phyloP scores from a whole-genome alignment of 164 flowering plant species.

The Malania oleifera region DNA sequence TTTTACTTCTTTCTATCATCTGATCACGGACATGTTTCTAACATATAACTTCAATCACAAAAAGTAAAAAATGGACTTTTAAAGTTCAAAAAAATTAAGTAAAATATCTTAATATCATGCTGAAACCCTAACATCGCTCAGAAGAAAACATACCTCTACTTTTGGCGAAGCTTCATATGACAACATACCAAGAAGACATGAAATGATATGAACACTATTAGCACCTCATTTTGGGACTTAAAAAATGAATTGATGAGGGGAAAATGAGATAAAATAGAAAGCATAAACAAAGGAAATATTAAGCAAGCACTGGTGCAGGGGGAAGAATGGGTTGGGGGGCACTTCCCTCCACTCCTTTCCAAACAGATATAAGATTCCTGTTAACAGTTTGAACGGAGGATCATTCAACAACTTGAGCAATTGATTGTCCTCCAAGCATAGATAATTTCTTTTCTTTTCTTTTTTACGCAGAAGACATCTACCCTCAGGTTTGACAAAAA shows the following conservation, averaged over 20 bases:
- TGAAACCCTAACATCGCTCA: constrained; percentile 1
- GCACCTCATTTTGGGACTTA: not conserved
- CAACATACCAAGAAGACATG: constrained; percentile 20
- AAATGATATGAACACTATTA: constrained; percentile 16
- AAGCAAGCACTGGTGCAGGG: not conserved
- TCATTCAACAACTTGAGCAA: no score
- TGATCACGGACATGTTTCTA: no score
- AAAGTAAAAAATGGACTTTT: not conserved
- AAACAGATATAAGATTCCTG: no score
- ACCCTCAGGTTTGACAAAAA: no score
- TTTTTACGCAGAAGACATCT: no score
- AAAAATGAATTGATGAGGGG: not conserved
- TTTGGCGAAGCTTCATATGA: constrained; percentile 67
- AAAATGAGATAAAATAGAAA: not conserved
- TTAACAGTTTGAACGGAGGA: no score
- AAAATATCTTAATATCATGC: not conserved
- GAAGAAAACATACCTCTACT: constrained; percentile 58
- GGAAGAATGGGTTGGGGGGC: no score
- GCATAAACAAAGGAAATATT: not conserved
- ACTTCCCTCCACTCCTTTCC: no score
- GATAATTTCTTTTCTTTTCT: no score
- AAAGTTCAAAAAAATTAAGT: not conserved
- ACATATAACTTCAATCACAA: no score
- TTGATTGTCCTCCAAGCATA: no score
- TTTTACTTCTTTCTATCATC: no score